Conservation (phyloP, 257 asterid species). For the Verbena officinalis region DNA sequence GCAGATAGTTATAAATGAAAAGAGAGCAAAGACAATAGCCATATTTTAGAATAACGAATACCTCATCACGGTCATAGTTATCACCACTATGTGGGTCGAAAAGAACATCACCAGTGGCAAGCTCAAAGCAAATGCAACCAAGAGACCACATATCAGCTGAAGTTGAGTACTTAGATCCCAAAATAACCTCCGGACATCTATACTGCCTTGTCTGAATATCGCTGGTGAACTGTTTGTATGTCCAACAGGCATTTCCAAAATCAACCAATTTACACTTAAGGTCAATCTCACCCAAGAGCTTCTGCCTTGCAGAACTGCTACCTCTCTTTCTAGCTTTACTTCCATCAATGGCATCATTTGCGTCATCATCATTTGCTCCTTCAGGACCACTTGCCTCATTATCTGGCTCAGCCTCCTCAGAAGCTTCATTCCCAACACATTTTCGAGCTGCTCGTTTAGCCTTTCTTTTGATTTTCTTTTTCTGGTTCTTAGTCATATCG, state of each 20-base stretch:
- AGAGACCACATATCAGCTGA: conserved; percentile 93
- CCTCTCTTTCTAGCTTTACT: conserved; percentile 57
- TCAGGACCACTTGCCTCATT: conserved; percentile 52
- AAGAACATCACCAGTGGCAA: conserved; percentile 89
- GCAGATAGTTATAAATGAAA: background rate
- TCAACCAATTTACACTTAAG: conserved; percentile 82
- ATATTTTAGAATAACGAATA: conserved; percentile 25
- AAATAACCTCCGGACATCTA: conserved; percentile 84
- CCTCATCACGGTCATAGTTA: conserved; percentile 88
- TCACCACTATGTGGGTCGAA: conserved; percentile 90
- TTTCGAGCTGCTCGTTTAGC: conserved; percentile 73
- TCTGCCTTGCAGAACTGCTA: conserved; percentile 53
- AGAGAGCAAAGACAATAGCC: background rate
- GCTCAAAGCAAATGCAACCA: conserved; percentile 90
- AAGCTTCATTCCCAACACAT: conserved; percentile 45
- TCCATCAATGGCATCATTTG: conserved; percentile 37
- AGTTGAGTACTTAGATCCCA: conserved; percentile 85
- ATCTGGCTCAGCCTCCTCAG: conserved; percentile 49
- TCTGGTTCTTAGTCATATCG: conserved; percentile 79
- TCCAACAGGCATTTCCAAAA: conserved; percentile 94
- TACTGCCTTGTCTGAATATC: conserved; percentile 91
- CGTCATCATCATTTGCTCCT: conserved; percentile 34
- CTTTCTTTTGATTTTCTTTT: conserved; percentile 65
- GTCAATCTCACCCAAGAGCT: conserved; percentile 69
- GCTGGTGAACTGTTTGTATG: conserved; percentile 77